Evolutionary conservation across 2,329 filamentous ascomycete species (phyloP).

Genomic region (Fusarium beomiforme): DNA sequence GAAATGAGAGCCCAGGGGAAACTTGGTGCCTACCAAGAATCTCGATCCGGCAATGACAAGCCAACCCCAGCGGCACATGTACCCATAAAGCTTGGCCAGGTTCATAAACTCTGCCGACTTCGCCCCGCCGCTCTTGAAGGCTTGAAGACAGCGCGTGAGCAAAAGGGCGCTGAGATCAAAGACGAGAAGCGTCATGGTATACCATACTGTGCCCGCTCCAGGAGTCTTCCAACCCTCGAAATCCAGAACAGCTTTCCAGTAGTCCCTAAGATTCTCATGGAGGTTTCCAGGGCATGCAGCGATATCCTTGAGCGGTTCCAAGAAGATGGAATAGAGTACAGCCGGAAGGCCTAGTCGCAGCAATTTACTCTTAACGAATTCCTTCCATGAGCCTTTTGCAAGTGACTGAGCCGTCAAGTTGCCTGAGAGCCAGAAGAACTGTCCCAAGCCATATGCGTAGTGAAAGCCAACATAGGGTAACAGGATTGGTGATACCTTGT

Average conservation of each 20-base stretch:
- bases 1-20: neutral
- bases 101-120: neutral
- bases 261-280: neutral
- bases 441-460: neutral
- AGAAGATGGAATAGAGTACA: neutral
- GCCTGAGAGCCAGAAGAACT: neutral
- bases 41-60: neutral
- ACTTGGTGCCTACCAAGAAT: neutral
- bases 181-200: neutral
- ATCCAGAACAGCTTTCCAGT: neutral
- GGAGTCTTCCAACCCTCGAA: neutral
- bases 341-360: neutral
- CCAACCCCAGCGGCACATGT: slow-evolving; percentile 4
- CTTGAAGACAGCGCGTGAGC: neutral
- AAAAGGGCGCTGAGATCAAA: neutral
- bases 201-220: neutral
- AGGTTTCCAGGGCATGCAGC: neutral
- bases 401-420: neutral
- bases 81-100: neutral
- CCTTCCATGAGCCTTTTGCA: neutral
- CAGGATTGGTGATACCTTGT: neutral
- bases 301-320: neutral
- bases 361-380: neutral
- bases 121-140: neutral
- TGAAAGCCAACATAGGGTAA: neutral